Base-by-base conservation (phyloP, 23 red algal species). In the Gracilaria gracilis region DNA sequence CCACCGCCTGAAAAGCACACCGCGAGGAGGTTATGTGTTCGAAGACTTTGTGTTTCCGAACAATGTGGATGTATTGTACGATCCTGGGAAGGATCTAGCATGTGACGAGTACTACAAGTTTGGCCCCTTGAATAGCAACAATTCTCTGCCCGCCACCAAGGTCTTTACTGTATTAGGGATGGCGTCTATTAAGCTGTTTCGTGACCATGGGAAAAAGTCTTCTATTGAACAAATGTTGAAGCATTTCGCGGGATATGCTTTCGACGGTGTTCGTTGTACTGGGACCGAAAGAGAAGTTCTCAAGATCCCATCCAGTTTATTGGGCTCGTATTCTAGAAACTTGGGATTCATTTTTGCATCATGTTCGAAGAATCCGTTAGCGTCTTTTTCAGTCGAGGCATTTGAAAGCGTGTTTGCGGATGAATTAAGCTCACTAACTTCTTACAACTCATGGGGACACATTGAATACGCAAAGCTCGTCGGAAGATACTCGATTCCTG, bases 381-480 rank as follows among this genome's bases (percentile, higher is more conserved):
- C 42, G 23, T 5, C 5, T 7, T 77, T 77, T 42, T 29, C 72
- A 14, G 46, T 31, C 4, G 40, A 77, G 23, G 72, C 72, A 31
- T 77, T 77, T 50, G n/a, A 77, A 35, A 29, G 0, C 20, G 27
- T 77, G 27, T 77, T 77, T 77, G 72, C 9, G 31, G 72, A 77
- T 77, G 72, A 77, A 50, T 51, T 77, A 50, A 46, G 46, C 38
- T 77, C 72, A 14, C 23, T 77, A 51, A 50, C 72, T 46, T 77
- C 72, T 0, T 77, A 77, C 42, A 77, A 77, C 42, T 77, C 72
- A 49, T 77, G 72, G 72, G 72, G 72, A 40, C 46, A 77, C 14
- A 46, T 42, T 49, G 21, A 77, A 42, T 77, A 50, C 25, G 72
- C 72, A 15, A 77, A 77, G 72, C 72, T 77, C 46, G 72, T 77